These are phyloP conservation scores for Rhodamnia rubescens DNA, from an alignment of 345 rosid genomes.

Conservation along the genomic window DNA sequence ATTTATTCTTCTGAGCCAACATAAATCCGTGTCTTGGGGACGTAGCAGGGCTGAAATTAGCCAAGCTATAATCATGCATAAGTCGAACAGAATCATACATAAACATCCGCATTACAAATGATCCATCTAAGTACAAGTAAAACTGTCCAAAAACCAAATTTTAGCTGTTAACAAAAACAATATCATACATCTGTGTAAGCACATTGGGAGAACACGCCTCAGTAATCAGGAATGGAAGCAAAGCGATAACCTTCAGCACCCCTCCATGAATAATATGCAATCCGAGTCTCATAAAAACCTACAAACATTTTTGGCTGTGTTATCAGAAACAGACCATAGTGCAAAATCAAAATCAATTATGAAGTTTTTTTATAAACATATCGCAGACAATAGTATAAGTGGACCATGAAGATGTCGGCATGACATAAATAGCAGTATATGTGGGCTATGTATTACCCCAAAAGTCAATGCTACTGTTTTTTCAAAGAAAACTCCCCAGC, in stretches of 20 bases:
- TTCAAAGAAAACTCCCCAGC: neutral
- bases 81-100: neutral
- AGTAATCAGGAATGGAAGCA: conserved; percentile 73
- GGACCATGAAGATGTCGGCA: neutral
- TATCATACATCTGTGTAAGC: neutral
- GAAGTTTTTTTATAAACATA: neutral
- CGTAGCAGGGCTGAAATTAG: neutral
- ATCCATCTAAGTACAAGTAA: neutral
- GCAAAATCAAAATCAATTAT: neutral
- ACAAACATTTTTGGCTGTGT: conserved; percentile 2
- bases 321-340: neutral
- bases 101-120: neutral
- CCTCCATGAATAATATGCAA: conserved; percentile 90
- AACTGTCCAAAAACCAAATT: neutral
- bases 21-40: neutral
- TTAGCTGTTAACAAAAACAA: neutral
- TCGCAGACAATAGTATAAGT: neutral
- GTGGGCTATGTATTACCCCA: neutral
- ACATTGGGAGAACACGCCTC: neutral
- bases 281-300: conserved; percentile 85
- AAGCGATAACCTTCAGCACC: conserved; percentile 76
- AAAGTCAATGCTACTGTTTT: neutral
- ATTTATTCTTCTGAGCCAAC: neutral
- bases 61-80: neutral
- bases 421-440: neutral